Evolutionary conservation across 75 land plant genomes (phyloP).

Genomic region (Pinus taeda): DNA sequence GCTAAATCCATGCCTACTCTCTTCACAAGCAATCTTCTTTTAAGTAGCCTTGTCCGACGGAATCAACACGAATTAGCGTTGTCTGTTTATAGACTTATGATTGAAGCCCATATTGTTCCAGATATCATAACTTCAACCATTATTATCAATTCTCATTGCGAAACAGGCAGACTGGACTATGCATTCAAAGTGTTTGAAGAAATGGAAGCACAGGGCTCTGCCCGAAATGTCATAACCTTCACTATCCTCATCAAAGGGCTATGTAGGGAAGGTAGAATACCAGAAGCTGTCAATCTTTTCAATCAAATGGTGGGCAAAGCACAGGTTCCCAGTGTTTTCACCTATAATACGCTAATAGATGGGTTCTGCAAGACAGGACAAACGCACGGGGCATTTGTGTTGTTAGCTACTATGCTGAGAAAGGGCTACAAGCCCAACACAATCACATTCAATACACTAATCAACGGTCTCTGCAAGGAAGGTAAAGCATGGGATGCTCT

Average conservation of each 20-base stretch:
- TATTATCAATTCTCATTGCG: slow-evolving; percentile 15
- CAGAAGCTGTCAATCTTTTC: slow-evolving; percentile 33
- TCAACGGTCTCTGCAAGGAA: slow-evolving; percentile 25
- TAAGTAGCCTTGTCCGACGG: slow-evolving; percentile 7
- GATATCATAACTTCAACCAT: slow-evolving; percentile 13
- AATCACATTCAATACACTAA: slow-evolving; percentile 35
- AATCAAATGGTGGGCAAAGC: slow-evolving; percentile 17
- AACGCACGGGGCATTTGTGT: slow-evolving; percentile 30
- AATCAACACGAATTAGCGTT: slow-evolving; percentile 5
- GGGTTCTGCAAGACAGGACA: slow-evolving; percentile 29
- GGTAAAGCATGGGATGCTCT: slow-evolving; percentile 10
- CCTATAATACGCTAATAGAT: slow-evolving; percentile 49
- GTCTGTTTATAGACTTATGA: slow-evolving; percentile 3
- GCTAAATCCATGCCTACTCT: neutral
- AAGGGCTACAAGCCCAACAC: slow-evolving; percentile 25
- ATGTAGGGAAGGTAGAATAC: slow-evolving; percentile 37
- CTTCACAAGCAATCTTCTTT: slow-evolving; percentile 14
- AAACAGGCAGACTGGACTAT: neutral
- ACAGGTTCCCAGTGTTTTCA: slow-evolving; percentile 44
- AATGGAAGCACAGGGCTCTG: neutral
- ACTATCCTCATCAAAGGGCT: slow-evolving; percentile 34
- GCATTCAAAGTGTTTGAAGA: slow-evolving; percentile 17
- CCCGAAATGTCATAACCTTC: slow-evolving; percentile 39
- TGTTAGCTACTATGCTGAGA: slow-evolving; percentile 41
- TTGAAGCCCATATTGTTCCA: neutral